Base-by-base conservation (phyloP, 2,329 filamentous ascomycete genomes). In the Sarocladiaceae sp. region DNA sequence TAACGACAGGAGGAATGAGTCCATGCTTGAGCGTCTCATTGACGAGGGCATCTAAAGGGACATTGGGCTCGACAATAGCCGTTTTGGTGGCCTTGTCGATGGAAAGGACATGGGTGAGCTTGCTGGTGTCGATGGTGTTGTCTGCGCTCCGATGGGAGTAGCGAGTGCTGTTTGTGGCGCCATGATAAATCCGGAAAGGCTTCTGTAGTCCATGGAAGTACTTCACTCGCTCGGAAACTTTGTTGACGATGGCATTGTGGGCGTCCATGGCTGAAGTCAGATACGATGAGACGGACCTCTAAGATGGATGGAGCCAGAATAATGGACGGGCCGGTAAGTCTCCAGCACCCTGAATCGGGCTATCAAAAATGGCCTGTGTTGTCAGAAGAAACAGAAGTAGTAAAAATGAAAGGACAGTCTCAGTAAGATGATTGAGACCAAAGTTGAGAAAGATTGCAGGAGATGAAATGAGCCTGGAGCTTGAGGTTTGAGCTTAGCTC, bases 181-280 rank as follows among this genome's bases (percentile, higher is more conserved):
- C 88, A 68, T 91, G 87, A 59, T 83, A 87, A 62, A 91, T 84
- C n/a, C 86, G 78, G 67, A 88, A 91, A 2, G 84, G 79, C 62
- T 72, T 65, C 53, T 70, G 65, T 7, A 59, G 63, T 2, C 66
- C 60, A 50, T 74, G 63, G 57, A 80, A 79, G 4, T 71, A 60
- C 53, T 66, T 65, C 28, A 80, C 68, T 20, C 71, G 66, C 28
- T 64, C 60, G 0, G 76, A 68, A 44, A 80, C 71, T 51, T 62
- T 59, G 17, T 63, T 55, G n/a, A 80, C 75, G 8, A 70, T 67
- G 2, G 62, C 59, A 20, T 74, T 60, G 60, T 80, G 78, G 18
- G 66, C 64, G 20, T 78, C 74, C 74, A 68, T 69, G 33, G 50
- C 52, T 12, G 42, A n/a, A n/a, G n/a, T n/a, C n/a, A 15, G 15